Evolutionary conservation across 2,329 filamentous ascomycete species (phyloP), one percentile per base, ranked within the genome.

Genomic region (Paecilomyces variotii): DNA sequence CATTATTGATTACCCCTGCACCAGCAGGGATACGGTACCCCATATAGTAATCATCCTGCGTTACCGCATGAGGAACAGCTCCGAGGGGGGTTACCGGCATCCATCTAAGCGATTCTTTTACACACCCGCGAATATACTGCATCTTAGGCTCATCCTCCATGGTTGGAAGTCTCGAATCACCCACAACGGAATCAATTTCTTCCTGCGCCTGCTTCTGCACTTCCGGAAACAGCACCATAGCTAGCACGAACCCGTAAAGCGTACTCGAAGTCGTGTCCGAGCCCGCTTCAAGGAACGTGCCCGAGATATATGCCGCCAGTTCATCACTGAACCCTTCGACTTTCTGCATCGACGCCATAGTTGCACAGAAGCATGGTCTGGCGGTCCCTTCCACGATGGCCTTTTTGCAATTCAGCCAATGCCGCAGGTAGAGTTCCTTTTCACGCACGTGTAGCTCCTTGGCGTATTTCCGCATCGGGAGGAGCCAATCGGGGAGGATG

Each of bases 21-120:
- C 73, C 73, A 51, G 76, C 76, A 3, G 80, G 80, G 35, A 83
- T 79, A 25, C 71, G 71, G 57, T 74, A 76, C 1, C 77, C 80
- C 10, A 76, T 67, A 51, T 74, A 68, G 60, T 62, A 68, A 55
- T 77, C 74, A 53, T 79, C 77, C 10, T 56, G 19, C 11, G 30
- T 56, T 2, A 58, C 25, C 11, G 59, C 61, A 56, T 65, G 64
- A 0, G 63, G 59, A 49, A 67, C 59, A 2, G 50, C 50, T 1
- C 56, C 56, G 0, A 62, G 52, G 3, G 62, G 59, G 2, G 60
- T 53, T 10, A 62, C 61, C 0, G 82, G 80, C 4, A 82, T 75
- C 81, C 83, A 84, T 2, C 83, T 76, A 10, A 84, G 68, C 1
- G 80, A 75, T 61, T 87, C 84, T 60, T 84, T 84, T 19, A 84